Conservation (phyloP, 257 asterid genomes). For the Penstemon newberryi region DNA sequence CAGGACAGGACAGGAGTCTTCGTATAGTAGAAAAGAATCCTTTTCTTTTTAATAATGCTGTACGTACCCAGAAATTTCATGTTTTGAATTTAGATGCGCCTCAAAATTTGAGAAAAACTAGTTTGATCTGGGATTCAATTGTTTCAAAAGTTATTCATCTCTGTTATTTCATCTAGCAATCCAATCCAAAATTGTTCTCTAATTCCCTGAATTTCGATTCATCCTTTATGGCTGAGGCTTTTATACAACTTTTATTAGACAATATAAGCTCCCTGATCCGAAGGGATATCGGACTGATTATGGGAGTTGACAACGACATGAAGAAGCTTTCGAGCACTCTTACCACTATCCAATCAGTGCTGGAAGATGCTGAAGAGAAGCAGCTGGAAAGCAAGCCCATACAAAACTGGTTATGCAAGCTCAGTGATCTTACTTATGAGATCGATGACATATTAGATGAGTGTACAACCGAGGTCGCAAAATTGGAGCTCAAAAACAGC, state of each 20-base stretch:
- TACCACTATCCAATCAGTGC: slow-evolving; percentile 34
- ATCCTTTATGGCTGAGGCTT: slow-evolving; percentile 30
- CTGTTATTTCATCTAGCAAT: too few species aligned
- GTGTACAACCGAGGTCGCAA: slow-evolving; percentile 11
- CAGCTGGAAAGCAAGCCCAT: slow-evolving; percentile 22
- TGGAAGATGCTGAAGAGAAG: slow-evolving; percentile 34
- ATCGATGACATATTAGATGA: slow-evolving; percentile 39
- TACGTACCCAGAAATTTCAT: too few species aligned
- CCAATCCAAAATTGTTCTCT: too few species aligned
- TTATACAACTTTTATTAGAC: slow-evolving; percentile 14
- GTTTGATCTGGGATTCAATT: too few species aligned
- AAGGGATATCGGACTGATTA: slow-evolving; percentile 34
- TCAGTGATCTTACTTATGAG: slow-evolving; percentile 26
- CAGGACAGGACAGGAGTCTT: too few species aligned
- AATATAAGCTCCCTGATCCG: slow-evolving; percentile 26
- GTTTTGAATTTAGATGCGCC: too few species aligned
- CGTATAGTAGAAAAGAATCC: too few species aligned
- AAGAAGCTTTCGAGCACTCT: slow-evolving; percentile 32
- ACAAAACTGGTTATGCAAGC: slow-evolving; percentile 32
- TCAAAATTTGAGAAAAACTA: too few species aligned
- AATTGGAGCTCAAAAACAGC: neutral
- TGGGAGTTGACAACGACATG: slow-evolving; percentile 33
- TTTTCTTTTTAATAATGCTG: too few species aligned
- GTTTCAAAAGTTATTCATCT: too few species aligned
- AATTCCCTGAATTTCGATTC: too few species aligned